Conservation (phyloP, 257 asterid species). For the Fraxinus quadrangulata region DNA sequence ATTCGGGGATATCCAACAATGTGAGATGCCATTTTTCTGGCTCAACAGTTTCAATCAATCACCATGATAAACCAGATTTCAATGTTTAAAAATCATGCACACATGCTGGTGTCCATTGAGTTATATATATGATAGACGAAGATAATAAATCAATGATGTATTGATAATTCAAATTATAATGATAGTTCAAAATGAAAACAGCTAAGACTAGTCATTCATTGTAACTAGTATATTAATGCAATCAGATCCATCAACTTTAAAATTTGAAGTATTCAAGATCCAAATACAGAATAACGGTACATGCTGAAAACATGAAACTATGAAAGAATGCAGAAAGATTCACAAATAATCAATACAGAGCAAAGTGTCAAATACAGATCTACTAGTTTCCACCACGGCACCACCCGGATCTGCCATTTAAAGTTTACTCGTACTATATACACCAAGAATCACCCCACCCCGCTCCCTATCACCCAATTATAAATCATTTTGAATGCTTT, state of each 20-base stretch:
- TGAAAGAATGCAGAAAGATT: slow-evolving; percentile 23
- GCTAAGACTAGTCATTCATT: not conserved
- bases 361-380: slow-evolving; percentile 27
- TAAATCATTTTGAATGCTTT: not conserved
- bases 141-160: not conserved
- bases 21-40: slow-evolving; percentile 85
- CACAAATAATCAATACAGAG: slow-evolving; percentile 18
- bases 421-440: not conserved
- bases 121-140: too few relatives aligned
- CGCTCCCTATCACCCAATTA: not conserved
- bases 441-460: not conserved
- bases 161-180: not conserved
- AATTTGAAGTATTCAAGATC: slow-evolving; percentile 12
- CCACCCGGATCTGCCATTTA: slow-evolving; percentile 21
- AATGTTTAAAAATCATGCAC: not conserved
- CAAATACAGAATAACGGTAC: not conserved
- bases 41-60: slow-evolving; percentile 24
- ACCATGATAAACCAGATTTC: not conserved
- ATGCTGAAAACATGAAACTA: slow-evolving; percentile 14
- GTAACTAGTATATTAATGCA: not conserved
- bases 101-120: not conserved
- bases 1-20: slow-evolving; percentile 96
- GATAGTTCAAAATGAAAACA: not conserved
- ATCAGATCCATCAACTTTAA: slow-evolving; percentile 26
- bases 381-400: slow-evolving; percentile 5